Conservation (phyloP, 2,329 filamentous ascomycete species). For the Cercospora zeina region DNA sequence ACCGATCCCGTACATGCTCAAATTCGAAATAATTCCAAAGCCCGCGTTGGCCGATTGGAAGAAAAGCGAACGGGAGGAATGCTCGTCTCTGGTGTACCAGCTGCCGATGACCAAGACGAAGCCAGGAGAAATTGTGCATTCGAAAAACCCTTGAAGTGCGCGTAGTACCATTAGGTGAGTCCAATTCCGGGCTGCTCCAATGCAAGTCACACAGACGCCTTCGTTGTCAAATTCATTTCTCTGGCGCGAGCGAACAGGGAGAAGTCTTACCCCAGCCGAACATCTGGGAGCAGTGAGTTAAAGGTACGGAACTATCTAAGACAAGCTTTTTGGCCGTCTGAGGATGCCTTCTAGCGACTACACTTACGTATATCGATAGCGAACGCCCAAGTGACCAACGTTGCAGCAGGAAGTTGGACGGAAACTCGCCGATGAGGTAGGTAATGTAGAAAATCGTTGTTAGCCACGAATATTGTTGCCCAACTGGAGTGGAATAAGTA, state of each 20-base stretch:
- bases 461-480: conserved; percentile 46
- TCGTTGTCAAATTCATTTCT: neutral
- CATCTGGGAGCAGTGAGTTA: conserved; percentile 34
- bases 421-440: conserved; percentile 44
- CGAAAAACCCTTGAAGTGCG: conserved; percentile 43
- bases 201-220: conserved; percentile 36
- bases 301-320: no score
- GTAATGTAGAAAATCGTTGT: conserved; percentile 49
- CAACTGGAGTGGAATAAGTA: conserved; percentile 14
- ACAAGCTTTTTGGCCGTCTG: no score
- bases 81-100: conserved; percentile 43
- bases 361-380: conserved; percentile 36
- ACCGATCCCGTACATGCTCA: conserved; percentile 36
- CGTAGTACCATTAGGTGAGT: conserved; percentile 42
- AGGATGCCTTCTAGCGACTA: no score
- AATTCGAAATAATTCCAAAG: conserved; percentile 37
- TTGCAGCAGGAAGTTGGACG: conserved; percentile 41
- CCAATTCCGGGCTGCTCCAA: conserved; percentile 40
- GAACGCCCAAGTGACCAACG: conserved; percentile 42
- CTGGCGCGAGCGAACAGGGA: neutral
- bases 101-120: conserved; percentile 41
- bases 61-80: conserved; percentile 41
- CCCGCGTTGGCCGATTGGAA: conserved; percentile 44
- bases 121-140: conserved; percentile 43
- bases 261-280: conserved; percentile 33